phyloP scores from a whole-genome alignment of 1,284 basidiomycete species.

The Mixia osmundae region DNA sequence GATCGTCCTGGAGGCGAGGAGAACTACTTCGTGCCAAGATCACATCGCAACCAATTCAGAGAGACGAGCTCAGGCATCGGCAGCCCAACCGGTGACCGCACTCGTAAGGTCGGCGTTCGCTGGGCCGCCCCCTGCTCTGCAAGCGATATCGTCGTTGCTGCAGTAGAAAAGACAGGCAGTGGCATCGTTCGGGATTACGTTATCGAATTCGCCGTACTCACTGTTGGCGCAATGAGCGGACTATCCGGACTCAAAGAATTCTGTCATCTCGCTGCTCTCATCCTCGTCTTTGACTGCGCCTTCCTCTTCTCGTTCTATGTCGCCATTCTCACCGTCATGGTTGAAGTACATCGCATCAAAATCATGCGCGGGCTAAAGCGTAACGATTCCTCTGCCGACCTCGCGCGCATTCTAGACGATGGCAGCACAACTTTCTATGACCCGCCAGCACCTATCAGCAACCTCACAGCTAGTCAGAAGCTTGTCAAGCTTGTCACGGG shows the following conservation, averaged over 20 bases:
- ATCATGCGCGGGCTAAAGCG: constrained; percentile 27
- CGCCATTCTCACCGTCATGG: constrained; percentile 73
- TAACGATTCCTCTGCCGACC: constrained; percentile 16
- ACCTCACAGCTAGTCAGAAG: constrained; percentile 10
- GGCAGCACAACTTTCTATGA: constrained; percentile 9
- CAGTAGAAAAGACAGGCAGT: constrained; percentile 51
- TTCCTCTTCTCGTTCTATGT: constrained; percentile 78
- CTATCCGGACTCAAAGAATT: constrained; percentile 84
- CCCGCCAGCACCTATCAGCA: constrained; percentile 12
- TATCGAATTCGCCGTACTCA: constrained; percentile 70
- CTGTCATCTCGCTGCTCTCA: constrained; percentile 73
- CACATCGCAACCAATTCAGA: constrained; percentile 16
- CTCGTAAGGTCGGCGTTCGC: constrained; percentile 21
- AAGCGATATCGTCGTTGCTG: constrained; percentile 58
- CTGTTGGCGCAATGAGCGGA: constrained; percentile 62
- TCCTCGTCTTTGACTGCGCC: constrained; percentile 64
- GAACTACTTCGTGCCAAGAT: constrained; percentile 5
- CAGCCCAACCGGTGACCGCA: constrained; percentile 7
- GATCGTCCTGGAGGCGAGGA: too few relatives aligned
- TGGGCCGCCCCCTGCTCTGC: constrained; percentile 38
- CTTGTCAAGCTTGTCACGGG: constrained; percentile 14
- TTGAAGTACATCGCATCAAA: constrained; percentile 51
- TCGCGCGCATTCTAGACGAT: constrained; percentile 17
- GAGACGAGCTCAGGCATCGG: constrained; percentile 4
- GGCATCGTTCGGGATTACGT: constrained; percentile 78